Percentiles rank a stretch among this genome's conserved stretches.
phyloP scores from a whole-genome alignment of 2,329 filamentous ascomycete genomes.

The Venturia oleaginea region DNA sequence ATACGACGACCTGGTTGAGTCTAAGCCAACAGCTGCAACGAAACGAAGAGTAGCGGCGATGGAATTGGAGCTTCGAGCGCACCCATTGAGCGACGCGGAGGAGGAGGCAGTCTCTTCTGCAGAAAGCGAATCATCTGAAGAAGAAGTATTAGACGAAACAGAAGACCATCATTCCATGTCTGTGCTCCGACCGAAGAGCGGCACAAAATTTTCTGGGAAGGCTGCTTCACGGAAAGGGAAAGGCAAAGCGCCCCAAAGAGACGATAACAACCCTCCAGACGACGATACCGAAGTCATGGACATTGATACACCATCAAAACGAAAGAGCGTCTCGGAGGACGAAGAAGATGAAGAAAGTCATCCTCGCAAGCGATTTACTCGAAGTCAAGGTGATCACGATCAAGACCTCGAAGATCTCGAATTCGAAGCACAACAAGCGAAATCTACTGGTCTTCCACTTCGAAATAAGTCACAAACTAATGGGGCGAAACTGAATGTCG shows the following conservation, averaged over 20 bases:
- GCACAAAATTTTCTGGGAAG: constrained; percentile 27
- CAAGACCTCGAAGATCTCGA: constrained; percentile 12
- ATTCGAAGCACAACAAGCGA: constrained; percentile 12
- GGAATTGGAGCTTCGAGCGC: constrained; percentile 23
- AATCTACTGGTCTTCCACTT: constrained; percentile 7
- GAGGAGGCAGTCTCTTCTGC: neutral
- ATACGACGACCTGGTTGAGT: constrained; percentile 19
- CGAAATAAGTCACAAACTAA: constrained; percentile 1
- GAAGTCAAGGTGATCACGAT: constrained; percentile 8
- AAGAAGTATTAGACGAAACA: constrained; percentile 11
- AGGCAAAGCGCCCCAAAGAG: constrained; percentile 12
- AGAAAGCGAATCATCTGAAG: constrained; percentile 14
- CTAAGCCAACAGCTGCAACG: constrained; percentile 15
- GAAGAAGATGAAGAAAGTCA: constrained; percentile 18
- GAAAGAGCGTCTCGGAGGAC: constrained; percentile 22
- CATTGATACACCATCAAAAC: constrained; percentile 13
- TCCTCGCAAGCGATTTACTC: constrained; percentile 10
- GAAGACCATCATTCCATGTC: constrained; percentile 23
- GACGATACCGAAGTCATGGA: constrained; percentile 13
- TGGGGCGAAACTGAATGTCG: neutral
- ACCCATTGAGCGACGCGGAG: constrained; percentile 3
- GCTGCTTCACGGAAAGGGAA: constrained; percentile 16
- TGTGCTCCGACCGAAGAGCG: constrained; percentile 26
- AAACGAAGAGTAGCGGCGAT: constrained; percentile 20
- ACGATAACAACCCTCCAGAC: constrained; percentile 11